A percentile compares a stretch with the other conserved stretches of the same genome.
Evolutionary conservation across 1,139 yeast species (phyloP).

Genomic region (Geotrichum aggregatum): DNA sequence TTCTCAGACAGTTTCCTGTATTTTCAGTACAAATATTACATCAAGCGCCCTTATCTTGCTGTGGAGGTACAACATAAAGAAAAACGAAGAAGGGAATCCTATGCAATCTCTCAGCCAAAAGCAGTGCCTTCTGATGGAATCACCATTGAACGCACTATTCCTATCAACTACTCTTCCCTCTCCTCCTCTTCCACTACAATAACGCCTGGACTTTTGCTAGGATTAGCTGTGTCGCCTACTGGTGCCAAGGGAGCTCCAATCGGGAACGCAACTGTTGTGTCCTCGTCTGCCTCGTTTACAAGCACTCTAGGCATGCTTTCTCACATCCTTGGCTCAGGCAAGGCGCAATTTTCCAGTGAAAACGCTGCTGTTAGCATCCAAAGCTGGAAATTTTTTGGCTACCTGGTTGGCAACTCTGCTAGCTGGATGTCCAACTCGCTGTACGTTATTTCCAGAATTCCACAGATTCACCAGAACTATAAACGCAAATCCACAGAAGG

Average conservation of each 20-base stretch:
- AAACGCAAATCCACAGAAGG: constrained; percentile 77
- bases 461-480: constrained; percentile 73
- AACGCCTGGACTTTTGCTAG: constrained; percentile 22
- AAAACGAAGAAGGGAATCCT: constrained; percentile 3
- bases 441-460: constrained; percentile 71
- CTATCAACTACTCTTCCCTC: background rate
- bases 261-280: background rate
- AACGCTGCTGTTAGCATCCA: background rate
- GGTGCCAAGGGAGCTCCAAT: constrained; percentile 19
- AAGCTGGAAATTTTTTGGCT: constrained; percentile 15
- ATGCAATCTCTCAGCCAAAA: background rate
- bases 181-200: constrained; percentile 6
- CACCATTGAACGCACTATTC: constrained; percentile 4
- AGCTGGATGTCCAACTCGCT: constrained; percentile 80
- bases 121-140: background rate
- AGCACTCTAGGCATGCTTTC: background rate
- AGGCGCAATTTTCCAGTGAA: background rate
- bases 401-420: constrained; percentile 50
- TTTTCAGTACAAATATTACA: constrained; percentile 32
- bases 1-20: constrained; percentile 30
- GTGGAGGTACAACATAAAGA: constrained; percentile 3
- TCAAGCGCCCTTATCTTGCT: constrained; percentile 19
- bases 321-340: background rate
- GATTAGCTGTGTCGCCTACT: constrained; percentile 15
- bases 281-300: background rate